Evolutionary conservation across 345 rosid genomes (phyloP).

Genomic region (Eucalyptus paniculata): DNA sequence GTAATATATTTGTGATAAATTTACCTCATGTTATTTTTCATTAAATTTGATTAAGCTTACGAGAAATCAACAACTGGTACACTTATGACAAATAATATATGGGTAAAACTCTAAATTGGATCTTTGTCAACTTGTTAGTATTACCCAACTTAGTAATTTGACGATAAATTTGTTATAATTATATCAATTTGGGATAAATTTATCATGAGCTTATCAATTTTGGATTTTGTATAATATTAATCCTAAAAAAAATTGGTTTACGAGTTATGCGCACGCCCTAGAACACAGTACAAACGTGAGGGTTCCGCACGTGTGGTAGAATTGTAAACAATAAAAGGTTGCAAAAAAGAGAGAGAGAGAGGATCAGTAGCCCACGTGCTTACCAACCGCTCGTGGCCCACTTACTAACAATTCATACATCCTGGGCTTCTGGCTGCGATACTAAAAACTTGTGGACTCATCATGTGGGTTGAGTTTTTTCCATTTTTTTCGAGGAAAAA

Average conservation of each 20-base stretch:
- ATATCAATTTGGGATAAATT: too few species aligned
- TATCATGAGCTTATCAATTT: too few species aligned
- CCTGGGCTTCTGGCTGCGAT: too few species aligned
- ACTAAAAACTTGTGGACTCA: too few species aligned
- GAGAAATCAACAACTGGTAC: fast-evolving
- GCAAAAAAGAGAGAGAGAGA: not conserved
- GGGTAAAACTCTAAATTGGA: too few species aligned
- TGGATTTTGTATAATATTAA: too few species aligned
- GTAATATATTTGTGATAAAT: fast-evolving
- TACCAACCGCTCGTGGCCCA: not conserved
- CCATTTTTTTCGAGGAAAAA: not conserved
- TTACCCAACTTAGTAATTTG: too few species aligned
- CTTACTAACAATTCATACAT: too few species aligned
- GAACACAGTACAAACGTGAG: not conserved
- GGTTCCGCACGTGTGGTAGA: not conserved
- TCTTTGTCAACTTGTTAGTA: too few species aligned
- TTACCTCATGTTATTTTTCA: too few species aligned
- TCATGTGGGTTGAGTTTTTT: not conserved
- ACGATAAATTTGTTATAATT: too few species aligned
- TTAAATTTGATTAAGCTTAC: too few species aligned
- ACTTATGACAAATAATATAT: fast-evolving
- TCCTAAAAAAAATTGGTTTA: not conserved
- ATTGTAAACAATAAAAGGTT: not conserved
- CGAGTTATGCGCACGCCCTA: not conserved
- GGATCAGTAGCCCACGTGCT: not conserved